Conservation (phyloP, 768 basidiomycete species). For the Megacollybia marginata region DNA sequence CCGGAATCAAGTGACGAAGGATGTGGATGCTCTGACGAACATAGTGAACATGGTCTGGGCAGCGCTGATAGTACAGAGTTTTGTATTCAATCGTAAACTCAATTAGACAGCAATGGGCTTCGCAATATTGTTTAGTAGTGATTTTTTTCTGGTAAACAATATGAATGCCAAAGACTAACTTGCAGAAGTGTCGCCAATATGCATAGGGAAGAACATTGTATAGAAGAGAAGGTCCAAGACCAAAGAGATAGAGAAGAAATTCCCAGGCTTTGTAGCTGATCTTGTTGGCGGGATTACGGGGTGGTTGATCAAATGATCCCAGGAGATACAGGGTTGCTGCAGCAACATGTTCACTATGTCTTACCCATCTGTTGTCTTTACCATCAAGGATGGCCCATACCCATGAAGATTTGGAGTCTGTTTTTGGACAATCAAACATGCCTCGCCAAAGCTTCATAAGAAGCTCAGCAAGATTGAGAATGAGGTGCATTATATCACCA, state of each 20-base stretch:
- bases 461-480: conserved; percentile 8
- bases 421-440: conserved; percentile 9
- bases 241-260: conserved; percentile 6
- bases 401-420: conserved; percentile 17
- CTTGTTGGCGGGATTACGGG: too few relatives aligned
- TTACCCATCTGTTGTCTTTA: conserved; percentile 6
- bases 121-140: too few relatives aligned
- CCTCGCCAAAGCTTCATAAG: conserved; percentile 10
- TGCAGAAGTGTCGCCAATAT: conserved; percentile 3
- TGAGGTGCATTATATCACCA: conserved; percentile 13
- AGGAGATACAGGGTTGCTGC: conserved; percentile 6
- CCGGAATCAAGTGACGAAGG: too few relatives aligned
- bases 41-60: too few relatives aligned
- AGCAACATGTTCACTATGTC: conserved; percentile 8
- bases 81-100: too few relatives aligned
- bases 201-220: conserved; percentile 4
- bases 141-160: too few relatives aligned
- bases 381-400: conserved; percentile 18
- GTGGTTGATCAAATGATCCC: too few relatives aligned
- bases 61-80: too few relatives aligned
- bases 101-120: too few relatives aligned
- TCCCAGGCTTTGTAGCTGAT: too few relatives aligned
- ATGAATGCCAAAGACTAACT: conserved; percentile 5
- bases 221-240: conserved; percentile 6
- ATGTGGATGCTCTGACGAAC: too few relatives aligned